Percentiles rank a stretch among this genome's conserved stretches.
These are phyloP conservation scores for Malassezia equina DNA, from an alignment of 1,284 basidiomycete genomes.

Conservation along the genomic window DNA sequence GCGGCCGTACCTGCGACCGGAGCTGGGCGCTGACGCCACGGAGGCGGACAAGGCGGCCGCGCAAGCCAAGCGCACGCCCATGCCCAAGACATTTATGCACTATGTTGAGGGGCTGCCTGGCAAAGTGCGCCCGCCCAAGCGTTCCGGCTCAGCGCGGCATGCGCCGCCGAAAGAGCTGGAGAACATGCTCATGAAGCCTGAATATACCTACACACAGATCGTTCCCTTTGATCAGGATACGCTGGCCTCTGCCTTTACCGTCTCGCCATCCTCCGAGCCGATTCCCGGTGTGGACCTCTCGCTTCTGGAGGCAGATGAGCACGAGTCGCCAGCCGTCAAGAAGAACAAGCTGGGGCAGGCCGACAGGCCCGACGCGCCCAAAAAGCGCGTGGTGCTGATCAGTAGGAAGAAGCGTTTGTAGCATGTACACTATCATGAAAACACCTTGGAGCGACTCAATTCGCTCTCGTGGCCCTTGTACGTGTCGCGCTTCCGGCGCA, in stretches of 20 bases:
- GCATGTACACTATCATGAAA: constrained; percentile 54
- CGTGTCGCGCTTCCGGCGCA: constrained; percentile 59
- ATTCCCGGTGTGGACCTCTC: constrained; percentile 7
- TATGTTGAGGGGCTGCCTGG: constrained; percentile 12
- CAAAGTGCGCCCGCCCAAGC: constrained; percentile 13
- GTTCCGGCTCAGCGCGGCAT: constrained; percentile 2
- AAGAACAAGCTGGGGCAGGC: constrained; percentile 1
- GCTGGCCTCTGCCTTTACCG: constrained; percentile 5
- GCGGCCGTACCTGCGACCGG: constrained; percentile 23
- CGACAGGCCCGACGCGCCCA: constrained; percentile 12
- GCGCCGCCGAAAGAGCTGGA: constrained; percentile 2
- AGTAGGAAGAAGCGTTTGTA: constrained; percentile 13
- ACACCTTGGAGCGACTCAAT: constrained; percentile 75
- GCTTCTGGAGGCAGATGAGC: constrained; percentile 15
- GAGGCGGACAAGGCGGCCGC: constrained; percentile 1
- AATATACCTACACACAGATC: constrained; percentile 17
- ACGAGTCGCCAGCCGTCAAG: constrained; percentile 1
- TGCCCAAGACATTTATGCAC: constrained; percentile 15
- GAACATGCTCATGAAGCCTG: constrained; percentile 17
- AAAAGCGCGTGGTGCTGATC: constrained; percentile 18
- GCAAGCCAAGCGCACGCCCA: not conserved
- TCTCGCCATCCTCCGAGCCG: not conserved
- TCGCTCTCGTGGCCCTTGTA: constrained; percentile 65
- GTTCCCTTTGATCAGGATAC: constrained; percentile 11
- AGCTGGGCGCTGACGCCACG: not conserved